Percentiles rank a stretch among this genome's conserved stretches.
These are phyloP conservation scores for Rhododendron ovatum DNA, from an alignment of 148 eudicot genomes.

Conservation along the genomic window DNA sequence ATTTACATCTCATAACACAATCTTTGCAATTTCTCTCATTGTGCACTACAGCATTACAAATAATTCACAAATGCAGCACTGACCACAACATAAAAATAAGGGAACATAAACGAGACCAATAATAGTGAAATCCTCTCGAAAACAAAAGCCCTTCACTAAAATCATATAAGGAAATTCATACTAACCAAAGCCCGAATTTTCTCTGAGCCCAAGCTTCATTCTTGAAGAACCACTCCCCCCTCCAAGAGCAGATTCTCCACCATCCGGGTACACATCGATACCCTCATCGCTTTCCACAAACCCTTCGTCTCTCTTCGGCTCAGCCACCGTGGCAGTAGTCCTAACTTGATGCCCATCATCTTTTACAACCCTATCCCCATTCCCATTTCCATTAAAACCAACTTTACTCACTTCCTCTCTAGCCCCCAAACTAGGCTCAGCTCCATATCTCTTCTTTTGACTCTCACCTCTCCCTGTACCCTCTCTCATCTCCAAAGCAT, in stretches of 20 bases:
- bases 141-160: not conserved
- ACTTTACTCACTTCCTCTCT: constrained; percentile 31
- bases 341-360: constrained; percentile 26
- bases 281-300: constrained; percentile 33
- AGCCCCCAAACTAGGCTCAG: constrained; percentile 21
- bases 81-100: not conserved
- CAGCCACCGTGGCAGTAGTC: constrained; percentile 19
- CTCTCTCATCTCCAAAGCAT: constrained; percentile 23
- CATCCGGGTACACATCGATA: constrained; percentile 27
- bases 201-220: constrained; percentile 64
- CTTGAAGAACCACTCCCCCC: constrained; percentile 29
- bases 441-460: constrained; percentile 29
- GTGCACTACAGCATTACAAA: not conserved
- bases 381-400: constrained; percentile 33
- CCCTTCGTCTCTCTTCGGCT: constrained; percentile 38
- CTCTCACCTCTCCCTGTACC: constrained; percentile 26
- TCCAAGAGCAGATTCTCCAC: constrained; percentile 46
- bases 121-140: not conserved
- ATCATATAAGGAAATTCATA: constrained; percentile 9
- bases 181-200: constrained; percentile 82
- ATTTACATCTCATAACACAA: not conserved
- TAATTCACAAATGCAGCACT: not conserved
- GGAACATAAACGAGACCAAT: not conserved
- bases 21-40: not conserved
- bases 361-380: constrained; percentile 22